Base-by-base conservation (phyloP, 805 yeast species). In the Candida silvatica region DNA sequence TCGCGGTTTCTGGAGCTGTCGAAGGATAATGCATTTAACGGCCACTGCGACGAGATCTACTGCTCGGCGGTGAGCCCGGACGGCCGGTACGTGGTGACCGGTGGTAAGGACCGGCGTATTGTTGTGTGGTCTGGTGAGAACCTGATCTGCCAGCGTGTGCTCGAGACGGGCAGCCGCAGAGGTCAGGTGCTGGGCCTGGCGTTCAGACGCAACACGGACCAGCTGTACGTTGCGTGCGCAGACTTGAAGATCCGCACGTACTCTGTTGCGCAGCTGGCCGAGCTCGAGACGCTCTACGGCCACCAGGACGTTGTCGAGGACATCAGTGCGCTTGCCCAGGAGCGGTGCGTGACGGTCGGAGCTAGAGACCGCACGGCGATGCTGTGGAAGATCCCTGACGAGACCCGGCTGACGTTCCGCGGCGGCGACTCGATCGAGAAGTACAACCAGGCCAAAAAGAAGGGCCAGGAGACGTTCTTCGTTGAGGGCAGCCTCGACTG, bases 311-410 rank as follows among this genome's bases (percentile, higher is more conserved):
- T 74, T 36, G 88, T 90, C 30, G 70, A 73, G 29, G 97, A 80
- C 51, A 79, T 92, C 36, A 63, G 86, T 17, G 86, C 97, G 0
- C 63, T 92, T 41, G 73, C 74, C 7, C 77, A 78, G 56, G 97
- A 92, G 52, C 75, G 96, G 39, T 92, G 98, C 65, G 88, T 92
- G 14, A 85, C 95, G 18, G 97, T 90, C 22, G 98, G 98, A 14
- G 70, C 94, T 3, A 75, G 97, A 48, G 98, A 92, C 60, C 78
- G 94, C 49, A 84, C 96, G 4, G 96, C 90, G 7, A 81, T 94
- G 80, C 66, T 84, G 48, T 92, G 98, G 98, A 92, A 92, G 56
- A 86, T 92, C 45, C 76, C 95, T 18, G 98, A 92, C 49, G 98
- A 92, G 61, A 77, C 94, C 1, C 75, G 97, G 52, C 71, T 92